Conservation (phyloP, 352 stramenopile genomes). For the Phytopythium helicoides region DNA sequence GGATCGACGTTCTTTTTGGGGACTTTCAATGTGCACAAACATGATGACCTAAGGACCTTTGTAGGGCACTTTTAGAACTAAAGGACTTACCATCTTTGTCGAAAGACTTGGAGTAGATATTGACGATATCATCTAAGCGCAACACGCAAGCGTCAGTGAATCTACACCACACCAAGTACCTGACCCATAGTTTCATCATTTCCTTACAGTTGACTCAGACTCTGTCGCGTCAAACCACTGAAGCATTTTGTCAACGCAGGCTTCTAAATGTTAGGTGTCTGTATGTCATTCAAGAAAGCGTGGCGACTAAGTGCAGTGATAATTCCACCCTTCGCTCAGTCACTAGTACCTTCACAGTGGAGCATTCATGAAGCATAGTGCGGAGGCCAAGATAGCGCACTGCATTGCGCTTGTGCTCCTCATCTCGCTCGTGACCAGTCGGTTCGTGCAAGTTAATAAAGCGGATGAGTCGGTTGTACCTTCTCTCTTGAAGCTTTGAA, state of each 20-base stretch:
- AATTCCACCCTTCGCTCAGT: not conserved
- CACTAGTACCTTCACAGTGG: conserved; percentile 37
- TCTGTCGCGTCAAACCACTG: conserved; percentile 58
- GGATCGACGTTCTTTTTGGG: too few relatives aligned
- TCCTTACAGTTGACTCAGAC: conserved; percentile 16
- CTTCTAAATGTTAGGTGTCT: conserved; percentile 44
- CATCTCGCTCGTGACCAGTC: conserved; percentile 51
- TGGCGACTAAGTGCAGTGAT: too few relatives aligned
- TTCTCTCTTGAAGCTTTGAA: conserved; percentile 29
- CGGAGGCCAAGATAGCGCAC: conserved; percentile 54
- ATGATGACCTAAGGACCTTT: too few relatives aligned
- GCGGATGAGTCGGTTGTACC: conserved; percentile 46
- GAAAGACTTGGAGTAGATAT: conserved; percentile 45
- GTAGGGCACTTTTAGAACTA: too few relatives aligned
- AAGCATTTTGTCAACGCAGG: conserved; percentile 47
- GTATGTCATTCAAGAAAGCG: not conserved
- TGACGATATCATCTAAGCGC: conserved; percentile 6
- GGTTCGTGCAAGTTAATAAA: conserved; percentile 58
- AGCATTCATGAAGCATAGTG: conserved; percentile 54
- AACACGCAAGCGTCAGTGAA: too few relatives aligned
- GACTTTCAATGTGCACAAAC: too few relatives aligned
- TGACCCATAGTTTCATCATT: too few relatives aligned
- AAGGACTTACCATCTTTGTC: conserved; percentile 45
- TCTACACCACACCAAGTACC: too few relatives aligned
- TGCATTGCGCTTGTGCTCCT: conserved; percentile 43